phyloP scores from a whole-genome alignment of 2,329 filamentous ascomycete genomes.

The Magnaporthiopsis rhizophila region DNA sequence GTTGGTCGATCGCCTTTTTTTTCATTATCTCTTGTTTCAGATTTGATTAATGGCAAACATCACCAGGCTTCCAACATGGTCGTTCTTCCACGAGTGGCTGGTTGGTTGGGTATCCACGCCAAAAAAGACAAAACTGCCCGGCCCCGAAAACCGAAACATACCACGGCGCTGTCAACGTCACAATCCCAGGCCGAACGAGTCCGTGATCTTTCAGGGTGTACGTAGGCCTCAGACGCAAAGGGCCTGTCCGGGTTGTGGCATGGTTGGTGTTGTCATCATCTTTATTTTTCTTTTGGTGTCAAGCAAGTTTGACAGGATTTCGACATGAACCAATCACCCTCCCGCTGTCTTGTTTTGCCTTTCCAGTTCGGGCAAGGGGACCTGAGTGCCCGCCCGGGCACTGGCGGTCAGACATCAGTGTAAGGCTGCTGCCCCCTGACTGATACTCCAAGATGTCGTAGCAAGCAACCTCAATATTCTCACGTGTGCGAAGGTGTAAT shows the following conservation, averaged over 20 bases:
- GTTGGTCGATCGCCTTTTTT: not conserved
- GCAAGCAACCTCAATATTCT: not conserved
- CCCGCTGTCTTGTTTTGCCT: not conserved
- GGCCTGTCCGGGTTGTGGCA: not conserved
- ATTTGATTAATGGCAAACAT: not conserved
- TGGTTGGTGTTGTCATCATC: not conserved
- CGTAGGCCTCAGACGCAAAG: not conserved
- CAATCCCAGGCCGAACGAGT: not conserved
- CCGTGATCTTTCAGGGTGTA: not conserved
- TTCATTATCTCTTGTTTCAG: not conserved
- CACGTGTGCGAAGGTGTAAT: not conserved
- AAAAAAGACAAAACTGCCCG: not conserved
- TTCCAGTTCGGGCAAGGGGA: not conserved
- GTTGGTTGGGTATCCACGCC: not conserved
- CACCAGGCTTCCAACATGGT: not conserved
- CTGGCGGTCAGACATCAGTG: not conserved
- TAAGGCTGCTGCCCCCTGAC: not conserved
- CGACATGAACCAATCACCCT: not conserved
- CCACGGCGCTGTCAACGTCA: too few species aligned
- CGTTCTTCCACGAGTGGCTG: too few species aligned
- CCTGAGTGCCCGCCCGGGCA: not conserved
- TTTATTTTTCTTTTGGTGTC: not conserved
- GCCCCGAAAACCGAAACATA: too few species aligned
- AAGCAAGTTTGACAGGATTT: not conserved
- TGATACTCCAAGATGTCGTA: not conserved